Conservation (phyloP, 495 filamentous ascomycete species). For the Platismatia glauca region DNA sequence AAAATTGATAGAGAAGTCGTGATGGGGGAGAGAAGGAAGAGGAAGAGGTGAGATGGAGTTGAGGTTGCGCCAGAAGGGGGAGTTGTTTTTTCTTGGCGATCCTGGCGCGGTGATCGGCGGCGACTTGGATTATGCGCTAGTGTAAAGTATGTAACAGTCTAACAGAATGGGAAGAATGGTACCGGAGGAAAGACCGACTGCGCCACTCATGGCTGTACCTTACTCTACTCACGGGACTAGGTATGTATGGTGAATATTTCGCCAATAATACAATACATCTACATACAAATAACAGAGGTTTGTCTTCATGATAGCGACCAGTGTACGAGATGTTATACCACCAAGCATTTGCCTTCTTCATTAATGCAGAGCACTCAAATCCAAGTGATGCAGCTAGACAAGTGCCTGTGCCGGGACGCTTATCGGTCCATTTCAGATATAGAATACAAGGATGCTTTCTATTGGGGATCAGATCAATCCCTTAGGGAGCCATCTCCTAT, state of each 20-base stretch:
- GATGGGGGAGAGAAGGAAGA: neutral
- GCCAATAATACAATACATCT: too few relatives aligned
- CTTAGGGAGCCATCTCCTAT: conserved; percentile 8
- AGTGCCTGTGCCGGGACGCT: neutral
- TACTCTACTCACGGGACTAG: too few relatives aligned
- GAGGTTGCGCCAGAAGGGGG: conserved; percentile 7
- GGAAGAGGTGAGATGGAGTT: conserved; percentile 1
- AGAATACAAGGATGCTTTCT: conserved; percentile 7
- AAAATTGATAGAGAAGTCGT: neutral
- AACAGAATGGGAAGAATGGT: neutral
- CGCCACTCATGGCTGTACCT: too few relatives aligned
- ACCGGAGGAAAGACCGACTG: neutral
- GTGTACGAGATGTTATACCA: too few relatives aligned
- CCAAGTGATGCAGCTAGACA: neutral
- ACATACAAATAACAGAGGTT: too few relatives aligned
- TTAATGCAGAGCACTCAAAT: neutral
- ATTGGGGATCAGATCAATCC: neutral
- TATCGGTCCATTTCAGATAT: conserved; percentile 5
- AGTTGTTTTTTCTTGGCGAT: conserved; percentile 3
- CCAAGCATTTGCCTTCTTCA: too few relatives aligned
- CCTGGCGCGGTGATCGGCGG: conserved; percentile 1
- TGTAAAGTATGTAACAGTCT: too few relatives aligned
- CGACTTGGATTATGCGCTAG: neutral
- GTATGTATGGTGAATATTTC: too few relatives aligned
- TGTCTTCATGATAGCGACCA: too few relatives aligned